A percentile compares a stretch with the other conserved stretches of the same genome.
These are phyloP conservation scores for Tuber brumale DNA, from an alignment of 495 filamentous ascomycete genomes.

Conservation along the genomic window DNA sequence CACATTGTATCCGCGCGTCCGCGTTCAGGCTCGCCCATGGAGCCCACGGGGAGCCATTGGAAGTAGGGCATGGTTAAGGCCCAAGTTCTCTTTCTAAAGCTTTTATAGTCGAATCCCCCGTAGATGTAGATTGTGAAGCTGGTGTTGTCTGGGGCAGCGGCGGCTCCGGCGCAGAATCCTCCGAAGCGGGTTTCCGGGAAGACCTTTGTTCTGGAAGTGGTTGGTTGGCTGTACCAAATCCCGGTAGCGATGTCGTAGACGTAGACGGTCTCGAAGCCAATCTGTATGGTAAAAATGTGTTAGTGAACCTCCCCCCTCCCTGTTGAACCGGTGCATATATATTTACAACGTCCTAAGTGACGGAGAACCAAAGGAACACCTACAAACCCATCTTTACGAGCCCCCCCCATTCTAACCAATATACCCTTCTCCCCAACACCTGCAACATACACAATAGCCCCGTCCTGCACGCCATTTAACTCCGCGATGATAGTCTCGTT, in stretches of 20 bases:
- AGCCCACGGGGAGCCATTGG: no score
- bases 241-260: not conserved
- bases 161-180: not conserved
- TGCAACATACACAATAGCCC: no score
- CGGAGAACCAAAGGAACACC: not conserved
- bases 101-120: no score
- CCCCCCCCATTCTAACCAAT: constrained; percentile 45
- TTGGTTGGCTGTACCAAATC: not conserved
- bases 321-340: no score
- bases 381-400: not conserved
- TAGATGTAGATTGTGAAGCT: not conserved
- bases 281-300: not conserved
- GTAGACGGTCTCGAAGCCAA: not conserved
- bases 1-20: no score
- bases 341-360: no score
- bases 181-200: not conserved
- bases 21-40: no score
- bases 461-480: no score
- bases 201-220: not conserved
- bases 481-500: no score
- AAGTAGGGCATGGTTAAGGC: no score
- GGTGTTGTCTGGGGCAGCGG: not conserved
- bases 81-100: no score
- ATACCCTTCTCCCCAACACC: constrained; percentile 33
- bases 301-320: not conserved